These are phyloP conservation scores for Strigomonas culicis DNA, from an alignment of 208 protist species.

Conservation along the genomic window DNA sequence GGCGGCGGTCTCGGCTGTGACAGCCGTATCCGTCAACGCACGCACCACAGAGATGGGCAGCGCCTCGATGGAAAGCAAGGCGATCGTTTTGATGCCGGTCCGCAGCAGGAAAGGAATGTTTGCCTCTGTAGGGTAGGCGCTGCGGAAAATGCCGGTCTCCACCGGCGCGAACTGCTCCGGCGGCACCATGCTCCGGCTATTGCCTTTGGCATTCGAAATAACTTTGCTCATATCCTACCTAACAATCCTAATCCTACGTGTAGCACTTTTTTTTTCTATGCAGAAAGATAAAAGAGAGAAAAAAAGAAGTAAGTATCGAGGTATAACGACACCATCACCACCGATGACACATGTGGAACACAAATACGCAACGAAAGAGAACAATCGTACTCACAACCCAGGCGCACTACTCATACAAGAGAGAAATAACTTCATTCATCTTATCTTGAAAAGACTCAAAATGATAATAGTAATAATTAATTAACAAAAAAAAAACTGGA, in stretches of 20 bases:
- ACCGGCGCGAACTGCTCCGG: slow-evolving; percentile 82
- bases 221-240: too few relatives aligned
- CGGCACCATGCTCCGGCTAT: slow-evolving; percentile 21
- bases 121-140: slow-evolving; percentile 69
- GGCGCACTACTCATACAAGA: too few relatives aligned
- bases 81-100: slow-evolving; percentile 76
- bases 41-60: slow-evolving; percentile 54
- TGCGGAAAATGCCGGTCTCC: slow-evolving; percentile 72
- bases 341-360: background rate
- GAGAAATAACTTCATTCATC: background rate
- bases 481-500: too few relatives aligned
- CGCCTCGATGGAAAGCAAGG: slow-evolving; percentile 77
- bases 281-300: slow-evolving; percentile 11
- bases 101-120: slow-evolving; percentile 70
- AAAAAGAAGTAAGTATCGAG: background rate
- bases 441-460: background rate
- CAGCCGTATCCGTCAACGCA: slow-evolving; percentile 8
- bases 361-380: too few relatives aligned
- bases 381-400: too few relatives aligned
- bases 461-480: background rate
- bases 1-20: background rate
- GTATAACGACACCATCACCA: background rate
- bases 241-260: background rate
- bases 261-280: background rate
- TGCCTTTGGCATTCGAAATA: too few relatives aligned